Evolutionary conservation across 768 basidiomycete genomes (phyloP), one percentile per base, ranked within the genome.

Genomic region (Russula sp.): DNA sequence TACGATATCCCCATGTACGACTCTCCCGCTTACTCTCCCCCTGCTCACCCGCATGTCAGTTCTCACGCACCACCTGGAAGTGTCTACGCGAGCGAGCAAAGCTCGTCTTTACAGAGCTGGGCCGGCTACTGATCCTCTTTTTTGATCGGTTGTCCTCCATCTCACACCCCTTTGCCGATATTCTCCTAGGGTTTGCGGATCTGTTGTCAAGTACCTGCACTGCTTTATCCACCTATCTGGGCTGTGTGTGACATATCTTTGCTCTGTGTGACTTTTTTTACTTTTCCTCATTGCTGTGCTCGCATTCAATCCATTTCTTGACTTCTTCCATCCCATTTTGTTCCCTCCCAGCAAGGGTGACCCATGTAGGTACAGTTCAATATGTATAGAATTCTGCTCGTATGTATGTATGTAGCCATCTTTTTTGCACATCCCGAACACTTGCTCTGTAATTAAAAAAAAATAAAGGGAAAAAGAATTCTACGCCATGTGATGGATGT

Each of bases 21-120:
- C 20, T 27, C 57, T 16, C 20, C 44, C 51, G n/a, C 20, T 39
- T 45, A 63, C 16, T 7, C 51, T 47, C 45, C 52, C 16, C 50
- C 57, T 16, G 20, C 20, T 58, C 37, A 47, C 50, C 1, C 50
- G 8, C 49, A 57, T 32, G 35, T 34, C 34, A 10, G 32, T 22
- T 37, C 61, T 27, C 50, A 63, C 35, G 31, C 31, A 14, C 32
- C 47, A 32, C 31, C 57, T 22, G 62, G 62, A 34, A 37, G 16
- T 10, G 39, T 63, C 18, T 63, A 59, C 13, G 57, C 39, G 37
- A 63, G 52, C 47, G 62, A 63, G 47, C 62, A 63, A 20, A 54
- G 62, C 32, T 55, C 62, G 16, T 63, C 62, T 14, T 53, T 63
- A n/a, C 57, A 63, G 52, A 59, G 62, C 22, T 63, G 62, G 62